These are phyloP conservation scores for Neltuma alba DNA, from an alignment of 306 rosid species.

Conservation along the genomic window DNA sequence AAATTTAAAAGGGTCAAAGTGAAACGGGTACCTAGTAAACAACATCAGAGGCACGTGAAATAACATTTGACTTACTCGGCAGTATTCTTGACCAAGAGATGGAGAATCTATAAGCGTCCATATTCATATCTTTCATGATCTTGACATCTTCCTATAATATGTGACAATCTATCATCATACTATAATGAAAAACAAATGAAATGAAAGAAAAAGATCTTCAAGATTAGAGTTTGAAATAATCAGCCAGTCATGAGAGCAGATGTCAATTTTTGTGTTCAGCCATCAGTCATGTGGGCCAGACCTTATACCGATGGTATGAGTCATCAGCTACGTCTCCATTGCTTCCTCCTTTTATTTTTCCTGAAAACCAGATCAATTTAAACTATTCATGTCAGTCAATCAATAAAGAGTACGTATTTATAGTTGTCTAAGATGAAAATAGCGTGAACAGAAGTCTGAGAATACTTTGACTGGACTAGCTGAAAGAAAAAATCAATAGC, in stretches of 20 bases:
- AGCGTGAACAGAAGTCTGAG: neutral
- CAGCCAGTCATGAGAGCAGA: neutral
- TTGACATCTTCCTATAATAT: slow-evolving; percentile 50
- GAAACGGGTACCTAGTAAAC: neutral
- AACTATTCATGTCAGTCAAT: neutral
- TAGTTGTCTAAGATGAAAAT: neutral
- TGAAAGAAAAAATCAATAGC: neutral
- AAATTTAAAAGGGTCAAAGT: neutral
- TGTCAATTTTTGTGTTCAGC: neutral
- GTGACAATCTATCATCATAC: neutral
- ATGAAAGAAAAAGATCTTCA: neutral
- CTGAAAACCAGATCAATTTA: slow-evolving; percentile 28
- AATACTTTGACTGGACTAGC: neutral
- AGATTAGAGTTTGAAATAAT: neutral
- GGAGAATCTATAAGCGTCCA: slow-evolving; percentile 60
- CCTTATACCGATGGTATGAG: slow-evolving; percentile 52
- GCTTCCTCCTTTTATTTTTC: slow-evolving; percentile 40
- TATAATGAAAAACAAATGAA: neutral
- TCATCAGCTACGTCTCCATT: slow-evolving; percentile 50
- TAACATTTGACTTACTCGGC: slow-evolving; percentile 45
- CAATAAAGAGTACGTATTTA: neutral
- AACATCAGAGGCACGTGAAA: neutral
- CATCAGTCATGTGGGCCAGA: neutral
- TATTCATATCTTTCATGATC: slow-evolving; percentile 42
- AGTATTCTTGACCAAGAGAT: slow-evolving; percentile 61